phyloP scores from a whole-genome alignment of 148 eudicot genomes.

The Rhododendron molle region DNA sequence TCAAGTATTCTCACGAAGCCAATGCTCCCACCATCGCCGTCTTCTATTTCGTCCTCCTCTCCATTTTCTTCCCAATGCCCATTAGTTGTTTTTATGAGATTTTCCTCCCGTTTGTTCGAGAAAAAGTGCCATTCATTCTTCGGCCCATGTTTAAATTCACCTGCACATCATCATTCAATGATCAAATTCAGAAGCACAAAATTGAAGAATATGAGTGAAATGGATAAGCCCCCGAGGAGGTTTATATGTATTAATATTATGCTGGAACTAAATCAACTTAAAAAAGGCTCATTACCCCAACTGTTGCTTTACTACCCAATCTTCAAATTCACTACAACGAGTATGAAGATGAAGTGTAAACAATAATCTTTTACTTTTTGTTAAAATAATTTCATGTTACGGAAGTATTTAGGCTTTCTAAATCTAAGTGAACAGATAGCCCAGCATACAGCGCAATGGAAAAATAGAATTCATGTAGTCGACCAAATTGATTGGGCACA shows the following conservation, averaged over 20 bases:
- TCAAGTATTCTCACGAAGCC: neutral
- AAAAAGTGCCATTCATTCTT: neutral
- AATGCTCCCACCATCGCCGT: neutral
- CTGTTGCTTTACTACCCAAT: neutral
- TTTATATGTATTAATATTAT: neutral
- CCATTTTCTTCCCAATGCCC: neutral
- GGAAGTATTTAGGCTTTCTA: too few relatives aligned
- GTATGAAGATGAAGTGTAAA: too few relatives aligned
- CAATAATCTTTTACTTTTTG: too few relatives aligned
- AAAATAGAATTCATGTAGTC: too few relatives aligned
- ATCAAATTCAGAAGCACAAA: neutral
- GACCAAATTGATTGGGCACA: too few relatives aligned
- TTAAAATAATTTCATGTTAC: too few relatives aligned
- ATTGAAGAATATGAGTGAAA: neutral
- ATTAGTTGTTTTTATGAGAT: neutral
- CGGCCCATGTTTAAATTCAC: neutral
- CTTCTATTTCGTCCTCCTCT: neutral
- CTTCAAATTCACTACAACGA: neutral
- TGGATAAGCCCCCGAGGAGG: neutral
- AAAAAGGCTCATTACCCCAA: neutral
- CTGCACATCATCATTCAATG: neutral
- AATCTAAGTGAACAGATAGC: too few relatives aligned
- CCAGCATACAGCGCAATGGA: too few relatives aligned
- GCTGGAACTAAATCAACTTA: neutral
- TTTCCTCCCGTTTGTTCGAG: neutral